Percentiles rank a stretch among this genome's conserved stretches.
phyloP scores from a whole-genome alignment of 225 moss, liverwort and hornwort species.

The Anthoceros angustus region DNA sequence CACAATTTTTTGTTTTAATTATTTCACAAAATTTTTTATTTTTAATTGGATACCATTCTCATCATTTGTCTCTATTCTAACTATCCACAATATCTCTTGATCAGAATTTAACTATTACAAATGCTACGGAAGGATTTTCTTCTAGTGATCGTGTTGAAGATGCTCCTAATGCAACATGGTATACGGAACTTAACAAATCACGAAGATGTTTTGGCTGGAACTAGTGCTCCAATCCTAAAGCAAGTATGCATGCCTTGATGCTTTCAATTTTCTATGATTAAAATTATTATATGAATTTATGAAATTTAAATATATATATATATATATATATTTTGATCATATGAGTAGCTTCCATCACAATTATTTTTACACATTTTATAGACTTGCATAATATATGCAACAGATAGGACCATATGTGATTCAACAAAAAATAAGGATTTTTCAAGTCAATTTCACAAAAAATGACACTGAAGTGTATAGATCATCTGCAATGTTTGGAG shows the following conservation, averaged over 20 bases:
- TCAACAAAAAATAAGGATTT: not conserved
- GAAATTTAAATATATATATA: too few species aligned
- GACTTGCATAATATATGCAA: not conserved
- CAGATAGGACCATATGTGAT: not conserved
- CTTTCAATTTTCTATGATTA: too few species aligned
- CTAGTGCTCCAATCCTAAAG: not conserved
- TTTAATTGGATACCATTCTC: not conserved
- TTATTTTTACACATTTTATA: too few species aligned
- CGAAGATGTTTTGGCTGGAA: not conserved
- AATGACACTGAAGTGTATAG: not conserved
- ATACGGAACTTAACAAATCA: not conserved
- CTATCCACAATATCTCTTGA: too few species aligned
- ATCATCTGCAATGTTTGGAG: conserved; percentile 1
- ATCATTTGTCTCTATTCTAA: not conserved
- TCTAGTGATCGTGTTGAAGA: not conserved
- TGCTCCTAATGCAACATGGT: not conserved
- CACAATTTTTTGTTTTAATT: not conserved
- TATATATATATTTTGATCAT: too few species aligned
- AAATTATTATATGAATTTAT: too few species aligned
- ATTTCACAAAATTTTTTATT: not conserved
- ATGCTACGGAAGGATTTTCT: not conserved
- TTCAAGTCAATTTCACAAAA: not conserved
- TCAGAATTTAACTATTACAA: not conserved
- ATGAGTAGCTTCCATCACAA: too few species aligned
- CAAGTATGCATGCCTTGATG: not conserved